Evolutionary conservation across 768 basidiomycete genomes (phyloP).

Genomic region (Naganishia onofrii): DNA sequence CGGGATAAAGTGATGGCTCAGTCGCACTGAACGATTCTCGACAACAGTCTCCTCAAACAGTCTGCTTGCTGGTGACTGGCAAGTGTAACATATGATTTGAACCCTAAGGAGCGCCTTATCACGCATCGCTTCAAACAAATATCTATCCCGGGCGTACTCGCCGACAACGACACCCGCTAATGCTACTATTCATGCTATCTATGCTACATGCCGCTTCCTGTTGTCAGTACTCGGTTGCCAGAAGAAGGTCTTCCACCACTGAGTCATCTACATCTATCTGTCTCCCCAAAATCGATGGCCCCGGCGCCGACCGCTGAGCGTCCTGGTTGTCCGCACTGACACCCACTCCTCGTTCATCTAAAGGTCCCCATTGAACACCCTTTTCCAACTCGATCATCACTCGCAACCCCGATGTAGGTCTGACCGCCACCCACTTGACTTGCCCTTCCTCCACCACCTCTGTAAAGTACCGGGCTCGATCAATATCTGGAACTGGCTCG

Average conservation of each 20-base stretch:
- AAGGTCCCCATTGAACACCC: neutral
- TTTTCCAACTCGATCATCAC: conserved; percentile 3
- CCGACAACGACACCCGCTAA: too few species aligned
- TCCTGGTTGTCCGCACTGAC: neutral
- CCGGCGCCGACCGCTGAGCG: neutral
- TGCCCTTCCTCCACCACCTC: neutral
- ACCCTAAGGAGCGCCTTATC: too few species aligned
- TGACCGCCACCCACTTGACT: neutral
- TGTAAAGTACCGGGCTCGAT: neutral
- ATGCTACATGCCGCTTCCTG: neutral
- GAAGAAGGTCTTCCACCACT: neutral
- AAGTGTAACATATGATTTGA: too few species aligned
- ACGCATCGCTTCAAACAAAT: too few species aligned
- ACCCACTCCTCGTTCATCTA: neutral
- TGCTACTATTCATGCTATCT: neutral
- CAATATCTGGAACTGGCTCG: neutral
- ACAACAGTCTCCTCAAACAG: too few species aligned
- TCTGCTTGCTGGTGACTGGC: too few species aligned
- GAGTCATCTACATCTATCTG: neutral
- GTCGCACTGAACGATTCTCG: too few species aligned
- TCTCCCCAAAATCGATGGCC: neutral
- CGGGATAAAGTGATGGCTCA: too few species aligned
- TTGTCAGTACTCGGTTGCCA: neutral
- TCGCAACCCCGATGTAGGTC: neutral
- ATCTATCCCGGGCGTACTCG: too few species aligned